Evolutionary conservation across 2,329 filamentous ascomycete genomes (phyloP), one percentile per base, ranked within the genome.

Genomic region (Grosmannia penicillata): DNA sequence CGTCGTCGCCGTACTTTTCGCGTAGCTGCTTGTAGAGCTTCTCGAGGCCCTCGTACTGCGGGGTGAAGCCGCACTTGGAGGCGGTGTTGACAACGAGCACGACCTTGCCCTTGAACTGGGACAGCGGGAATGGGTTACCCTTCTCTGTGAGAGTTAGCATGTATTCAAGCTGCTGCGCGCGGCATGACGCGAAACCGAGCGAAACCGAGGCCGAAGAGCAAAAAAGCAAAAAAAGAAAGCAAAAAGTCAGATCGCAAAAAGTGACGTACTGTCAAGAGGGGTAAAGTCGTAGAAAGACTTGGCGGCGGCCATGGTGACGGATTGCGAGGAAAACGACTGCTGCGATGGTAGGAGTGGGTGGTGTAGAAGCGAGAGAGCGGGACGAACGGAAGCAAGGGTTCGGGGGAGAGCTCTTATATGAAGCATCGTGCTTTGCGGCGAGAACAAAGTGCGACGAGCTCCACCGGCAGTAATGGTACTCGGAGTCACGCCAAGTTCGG

Each of bases 31-130:
- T 82, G 75, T 93, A 94, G 47, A 98, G 74, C 54, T 74, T 79
- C 66, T 98, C 87, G 37, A 98, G 82, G 24, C 82, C 84, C 46
- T 74, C 78, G 62, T 91, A 95, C 63, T 98, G 91, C 11, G 86
- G 86, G 3, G 91, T 96, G 75, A 96, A 96, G 59, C 91, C 89
- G 69, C 91, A 98, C 68, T 96, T 95, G 59, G 84, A 93, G 50
- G 91, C 91, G 2, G 89, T 95, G 75, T 98, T 98, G 65, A 98
- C 86, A 53, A 94, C 70, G 44, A 98, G 79, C 51, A 96, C 75
- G 49, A 96, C 89, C 63, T 96, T 96, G 71, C 81, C 83, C 59
- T 83, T 76, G 64, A 85, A 82, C 44, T 78, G 61, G 48, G 65
- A 55, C 48, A 96, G 70, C 43, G 76, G 66, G 55, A 79, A 79